A percentile compares a stretch with the other conserved stretches of the same genome.
phyloP scores from a whole-genome alignment of 345 rosid species.

The Capsella bursapastoris region DNA sequence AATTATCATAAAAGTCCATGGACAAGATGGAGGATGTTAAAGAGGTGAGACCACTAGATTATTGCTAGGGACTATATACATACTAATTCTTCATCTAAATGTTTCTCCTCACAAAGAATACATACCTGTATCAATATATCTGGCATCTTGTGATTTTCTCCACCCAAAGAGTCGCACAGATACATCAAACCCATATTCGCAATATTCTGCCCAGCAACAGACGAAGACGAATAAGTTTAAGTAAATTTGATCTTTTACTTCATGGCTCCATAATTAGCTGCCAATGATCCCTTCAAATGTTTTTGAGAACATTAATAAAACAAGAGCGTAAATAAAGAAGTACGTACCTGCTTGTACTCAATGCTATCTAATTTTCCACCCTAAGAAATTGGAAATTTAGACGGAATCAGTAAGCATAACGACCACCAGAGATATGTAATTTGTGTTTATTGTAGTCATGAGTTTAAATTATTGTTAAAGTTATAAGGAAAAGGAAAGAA shows the following conservation, averaged over 20 bases:
- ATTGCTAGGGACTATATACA: background rate
- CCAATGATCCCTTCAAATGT: too few species aligned
- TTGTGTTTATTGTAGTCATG: background rate
- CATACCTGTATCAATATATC: conserved; percentile 53
- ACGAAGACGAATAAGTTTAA: conserved; percentile 7
- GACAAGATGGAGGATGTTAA: conserved; percentile 8
- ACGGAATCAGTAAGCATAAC: conserved; percentile 31
- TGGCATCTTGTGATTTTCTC: conserved; percentile 46
- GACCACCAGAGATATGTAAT: conserved; percentile 8
- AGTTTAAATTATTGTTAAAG: background rate
- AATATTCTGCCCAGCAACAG: conserved; percentile 46
- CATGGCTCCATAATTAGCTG: conserved; percentile 1
- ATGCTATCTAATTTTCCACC: conserved; percentile 76
- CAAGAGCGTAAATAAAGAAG: conserved; percentile 21
- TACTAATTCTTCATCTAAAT: conserved; percentile 5
- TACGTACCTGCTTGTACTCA: conserved; percentile 80
- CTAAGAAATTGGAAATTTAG: conserved; percentile 50
- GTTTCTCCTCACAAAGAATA: conserved; percentile 2
- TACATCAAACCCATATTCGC: conserved; percentile 52
- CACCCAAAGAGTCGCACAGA: conserved; percentile 53
- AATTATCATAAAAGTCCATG: conserved; percentile 1
- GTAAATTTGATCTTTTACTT: conserved; percentile 15
- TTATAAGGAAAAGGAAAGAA: conserved; percentile 1
- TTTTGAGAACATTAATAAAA: too few species aligned
- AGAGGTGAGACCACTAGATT: conserved; percentile 1